Percentiles rank a stretch among this genome's conserved stretches.
Conservation (phyloP, 1,139 yeast species). For the Suhomyces kunorum region DNA sequence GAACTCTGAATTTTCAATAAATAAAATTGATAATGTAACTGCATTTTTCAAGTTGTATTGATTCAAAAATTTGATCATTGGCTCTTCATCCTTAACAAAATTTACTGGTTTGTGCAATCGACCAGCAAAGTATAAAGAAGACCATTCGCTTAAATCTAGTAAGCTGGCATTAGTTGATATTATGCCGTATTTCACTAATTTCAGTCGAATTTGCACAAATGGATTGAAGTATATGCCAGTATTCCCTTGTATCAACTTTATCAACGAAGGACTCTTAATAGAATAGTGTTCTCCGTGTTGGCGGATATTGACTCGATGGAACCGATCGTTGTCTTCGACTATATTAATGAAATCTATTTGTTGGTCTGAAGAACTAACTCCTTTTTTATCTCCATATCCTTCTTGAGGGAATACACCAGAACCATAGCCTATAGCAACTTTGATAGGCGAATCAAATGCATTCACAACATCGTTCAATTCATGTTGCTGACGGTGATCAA, state of each 20-base stretch:
- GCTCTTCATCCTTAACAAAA: conserved; percentile 58
- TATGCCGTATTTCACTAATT: conserved; percentile 82
- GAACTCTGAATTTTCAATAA: conserved; percentile 42
- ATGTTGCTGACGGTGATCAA: conserved; percentile 16
- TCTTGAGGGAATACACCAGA: conserved; percentile 86
- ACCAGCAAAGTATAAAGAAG: conserved; percentile 85
- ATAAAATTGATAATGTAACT: conserved; percentile 66
- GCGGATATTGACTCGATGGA: conserved; percentile 72
- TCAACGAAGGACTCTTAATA: conserved; percentile 42
- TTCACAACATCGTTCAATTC: conserved; percentile 53
- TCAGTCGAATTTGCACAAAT: conserved; percentile 59
- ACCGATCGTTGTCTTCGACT: conserved; percentile 68
- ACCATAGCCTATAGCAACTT: conserved; percentile 89
- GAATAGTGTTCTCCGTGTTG: conserved; percentile 71
- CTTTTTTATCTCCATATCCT: conserved; percentile 44
- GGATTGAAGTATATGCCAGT: conserved; percentile 91
- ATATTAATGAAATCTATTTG: conserved; percentile 90
- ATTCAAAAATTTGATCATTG: conserved; percentile 62
- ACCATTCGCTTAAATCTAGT: conserved; percentile 78
- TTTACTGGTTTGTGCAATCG: conserved; percentile 93
- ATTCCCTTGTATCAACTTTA: conserved; percentile 72
- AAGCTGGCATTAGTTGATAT: conserved; percentile 62
- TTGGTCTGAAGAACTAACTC: conserved; percentile 31
- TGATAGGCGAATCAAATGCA: conserved; percentile 67
- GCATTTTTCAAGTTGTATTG: conserved; percentile 81